A percentile compares a stretch with the other conserved stretches of the same genome.
Conservation (phyloP, 192 early-diverging fungal species). For the Gamsiella multidivaricata region DNA sequence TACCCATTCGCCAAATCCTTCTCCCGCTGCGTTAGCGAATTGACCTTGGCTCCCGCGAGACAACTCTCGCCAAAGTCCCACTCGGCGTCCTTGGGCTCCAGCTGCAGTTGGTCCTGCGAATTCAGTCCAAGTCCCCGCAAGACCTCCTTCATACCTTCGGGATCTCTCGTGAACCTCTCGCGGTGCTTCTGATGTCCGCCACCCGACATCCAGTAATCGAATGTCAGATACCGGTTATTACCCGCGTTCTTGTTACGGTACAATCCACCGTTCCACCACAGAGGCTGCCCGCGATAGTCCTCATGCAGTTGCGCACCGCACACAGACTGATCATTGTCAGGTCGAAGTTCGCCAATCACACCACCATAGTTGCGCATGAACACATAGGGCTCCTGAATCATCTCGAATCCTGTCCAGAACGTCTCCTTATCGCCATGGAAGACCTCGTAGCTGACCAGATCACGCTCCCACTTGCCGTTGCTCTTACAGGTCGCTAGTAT, state of each 20-base stretch:
- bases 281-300: slow-evolving; percentile 46
- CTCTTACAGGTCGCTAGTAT: slow-evolving; percentile 65
- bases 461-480: slow-evolving; percentile 62
- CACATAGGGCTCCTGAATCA: slow-evolving; percentile 64
- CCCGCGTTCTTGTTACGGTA: slow-evolving; percentile 58
- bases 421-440: slow-evolving; percentile 77
- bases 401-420: slow-evolving; percentile 75
- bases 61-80: slow-evolving; percentile 45
- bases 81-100: slow-evolving; percentile 26
- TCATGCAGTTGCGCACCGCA: slow-evolving; percentile 61
- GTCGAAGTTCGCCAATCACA: slow-evolving; percentile 61
- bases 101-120: slow-evolving; percentile 10
- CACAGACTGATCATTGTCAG: slow-evolving; percentile 29
- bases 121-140: slow-evolving; percentile 19
- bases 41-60: slow-evolving; percentile 19
- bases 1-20: slow-evolving; percentile 32
- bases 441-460: slow-evolving; percentile 57
- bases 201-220: slow-evolving; percentile 51
- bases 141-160: slow-evolving; percentile 16
- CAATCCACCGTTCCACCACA: slow-evolving; percentile 66
- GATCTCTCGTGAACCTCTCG: slow-evolving; percentile 24
- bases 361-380: slow-evolving; percentile 62
- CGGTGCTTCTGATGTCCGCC: slow-evolving; percentile 32
- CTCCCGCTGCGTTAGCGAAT: slow-evolving; percentile 8
- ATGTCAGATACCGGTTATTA: slow-evolving; percentile 45